A percentile compares a stretch with the other conserved stretches of the same genome.
Conservation (phyloP, 306 rosid genomes). For the Betula pendula region DNA sequence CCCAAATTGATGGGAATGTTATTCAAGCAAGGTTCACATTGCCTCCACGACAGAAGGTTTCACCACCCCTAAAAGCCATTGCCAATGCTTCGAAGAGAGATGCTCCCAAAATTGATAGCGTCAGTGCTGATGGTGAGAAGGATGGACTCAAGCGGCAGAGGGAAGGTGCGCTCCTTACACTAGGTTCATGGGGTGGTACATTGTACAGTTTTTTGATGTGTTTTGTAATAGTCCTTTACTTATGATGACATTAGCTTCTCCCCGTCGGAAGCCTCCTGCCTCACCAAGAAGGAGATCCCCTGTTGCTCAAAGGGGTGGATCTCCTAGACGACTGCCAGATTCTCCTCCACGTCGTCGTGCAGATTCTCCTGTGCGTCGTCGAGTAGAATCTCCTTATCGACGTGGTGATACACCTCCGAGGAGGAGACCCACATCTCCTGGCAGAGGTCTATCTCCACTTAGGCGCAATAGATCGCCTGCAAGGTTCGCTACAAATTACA, state of each 20-base stretch:
- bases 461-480: constrained; percentile 85
- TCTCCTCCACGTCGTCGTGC: constrained; percentile 72
- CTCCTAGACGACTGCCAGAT: constrained; percentile 71
- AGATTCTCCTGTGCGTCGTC: constrained; percentile 76
- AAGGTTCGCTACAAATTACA: constrained; percentile 49
- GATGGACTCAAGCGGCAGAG: constrained; percentile 80
- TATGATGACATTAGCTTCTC: constrained; percentile 60
- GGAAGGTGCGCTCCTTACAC: constrained; percentile 55
- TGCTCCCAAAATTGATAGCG: constrained; percentile 68
- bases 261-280: constrained; percentile 68
- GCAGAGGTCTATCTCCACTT: constrained; percentile 77
- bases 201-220: background rate
- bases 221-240: constrained; percentile 22
- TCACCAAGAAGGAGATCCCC: constrained; percentile 95
- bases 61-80: constrained; percentile 69
- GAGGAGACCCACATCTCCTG: constrained; percentile 84
- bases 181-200: constrained; percentile 3
- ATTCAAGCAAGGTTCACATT: constrained; percentile 87
- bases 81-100: constrained; percentile 74
- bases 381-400: constrained; percentile 77
- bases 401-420: constrained; percentile 83
- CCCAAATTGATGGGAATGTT: constrained; percentile 94
- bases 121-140: constrained; percentile 63
- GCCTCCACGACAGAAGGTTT: constrained; percentile 74
- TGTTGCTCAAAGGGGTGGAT: constrained; percentile 75